These are phyloP conservation scores for Kurtzmaniella natalensis DNA, from an alignment of 1,139 yeast genomes.

Conservation along the genomic window DNA sequence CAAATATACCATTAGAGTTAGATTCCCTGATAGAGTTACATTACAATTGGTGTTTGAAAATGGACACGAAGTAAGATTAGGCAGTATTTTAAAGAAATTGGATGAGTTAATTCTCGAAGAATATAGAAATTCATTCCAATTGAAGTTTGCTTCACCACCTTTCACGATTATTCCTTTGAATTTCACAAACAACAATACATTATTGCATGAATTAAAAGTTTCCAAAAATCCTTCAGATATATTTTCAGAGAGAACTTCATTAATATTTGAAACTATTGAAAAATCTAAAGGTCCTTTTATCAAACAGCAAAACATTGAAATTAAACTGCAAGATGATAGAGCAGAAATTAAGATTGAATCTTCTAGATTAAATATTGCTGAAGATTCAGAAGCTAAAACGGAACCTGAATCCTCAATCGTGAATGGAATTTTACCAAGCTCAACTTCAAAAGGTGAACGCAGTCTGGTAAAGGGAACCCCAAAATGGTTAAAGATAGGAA, in stretches of 20 bases:
- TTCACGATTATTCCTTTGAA: constrained; percentile 28
- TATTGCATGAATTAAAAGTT: constrained; percentile 30
- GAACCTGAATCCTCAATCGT: too few species aligned
- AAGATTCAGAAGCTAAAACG: too few species aligned
- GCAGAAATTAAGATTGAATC: constrained; percentile 38
- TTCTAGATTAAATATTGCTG: too few species aligned
- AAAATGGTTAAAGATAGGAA: constrained; percentile 31
- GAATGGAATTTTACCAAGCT: too few species aligned
- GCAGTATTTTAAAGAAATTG: constrained; percentile 34
- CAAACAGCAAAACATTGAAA: constrained; percentile 15
- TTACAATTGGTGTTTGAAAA: constrained; percentile 46
- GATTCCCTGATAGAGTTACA: constrained; percentile 50
- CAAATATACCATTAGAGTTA: constrained; percentile 38
- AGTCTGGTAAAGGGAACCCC: constrained; percentile 24
- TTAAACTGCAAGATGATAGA: constrained; percentile 25
- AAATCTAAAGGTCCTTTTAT: constrained; percentile 22
- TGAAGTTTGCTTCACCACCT: constrained; percentile 44
- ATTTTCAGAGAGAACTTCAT: constrained; percentile 19
- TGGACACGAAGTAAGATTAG: constrained; percentile 34
- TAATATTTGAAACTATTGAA: constrained; percentile 31
- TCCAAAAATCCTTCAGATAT: constrained; percentile 19
- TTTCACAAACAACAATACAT: constrained; percentile 27
- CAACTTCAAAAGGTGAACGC: too few species aligned
- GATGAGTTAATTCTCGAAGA: constrained; percentile 37
- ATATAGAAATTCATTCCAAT: constrained; percentile 26